These are phyloP conservation scores for Wickerhamiella hasegawae DNA, from an alignment of 805 yeast genomes.

Conservation along the genomic window DNA sequence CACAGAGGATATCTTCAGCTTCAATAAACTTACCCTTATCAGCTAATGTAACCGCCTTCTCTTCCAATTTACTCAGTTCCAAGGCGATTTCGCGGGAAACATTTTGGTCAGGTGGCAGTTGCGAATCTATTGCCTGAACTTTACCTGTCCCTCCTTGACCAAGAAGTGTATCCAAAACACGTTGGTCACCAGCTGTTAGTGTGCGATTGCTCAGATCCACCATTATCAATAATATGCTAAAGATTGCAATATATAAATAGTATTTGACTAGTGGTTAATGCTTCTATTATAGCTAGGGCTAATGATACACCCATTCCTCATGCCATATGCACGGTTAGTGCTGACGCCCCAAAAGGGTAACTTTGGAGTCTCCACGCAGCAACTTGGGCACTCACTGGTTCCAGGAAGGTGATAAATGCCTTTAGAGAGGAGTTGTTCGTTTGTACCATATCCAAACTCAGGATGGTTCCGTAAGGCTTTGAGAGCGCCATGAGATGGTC, in stretches of 20 bases:
- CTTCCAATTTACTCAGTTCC: slow-evolving; percentile 6
- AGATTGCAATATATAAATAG: not conserved
- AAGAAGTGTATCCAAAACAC: not conserved
- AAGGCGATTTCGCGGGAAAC: not conserved
- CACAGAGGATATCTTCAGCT: slow-evolving; percentile 12
- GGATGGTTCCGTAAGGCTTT: not conserved
- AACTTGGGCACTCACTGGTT: not conserved
- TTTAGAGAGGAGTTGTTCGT: too few relatives aligned
- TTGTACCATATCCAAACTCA: too few relatives aligned
- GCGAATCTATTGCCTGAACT: not conserved
- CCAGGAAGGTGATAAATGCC: not conserved
- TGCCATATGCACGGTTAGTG: not conserved
- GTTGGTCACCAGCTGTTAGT: not conserved
- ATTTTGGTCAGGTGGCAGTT: not conserved
- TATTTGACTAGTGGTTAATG: not conserved
- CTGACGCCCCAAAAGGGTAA: not conserved
- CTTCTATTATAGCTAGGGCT: not conserved
- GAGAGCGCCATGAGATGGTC: not conserved
- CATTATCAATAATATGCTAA: too few relatives aligned
- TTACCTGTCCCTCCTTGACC: not conserved
- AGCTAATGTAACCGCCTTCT: slow-evolving; percentile 12
- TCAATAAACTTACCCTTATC: slow-evolving; percentile 2
- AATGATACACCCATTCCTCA: not conserved
- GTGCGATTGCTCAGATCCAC: too few relatives aligned
- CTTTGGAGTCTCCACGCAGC: not conserved